Evolutionary conservation across 2,329 filamentous ascomycete species (phyloP).

Genomic region (Onygena corvina): DNA sequence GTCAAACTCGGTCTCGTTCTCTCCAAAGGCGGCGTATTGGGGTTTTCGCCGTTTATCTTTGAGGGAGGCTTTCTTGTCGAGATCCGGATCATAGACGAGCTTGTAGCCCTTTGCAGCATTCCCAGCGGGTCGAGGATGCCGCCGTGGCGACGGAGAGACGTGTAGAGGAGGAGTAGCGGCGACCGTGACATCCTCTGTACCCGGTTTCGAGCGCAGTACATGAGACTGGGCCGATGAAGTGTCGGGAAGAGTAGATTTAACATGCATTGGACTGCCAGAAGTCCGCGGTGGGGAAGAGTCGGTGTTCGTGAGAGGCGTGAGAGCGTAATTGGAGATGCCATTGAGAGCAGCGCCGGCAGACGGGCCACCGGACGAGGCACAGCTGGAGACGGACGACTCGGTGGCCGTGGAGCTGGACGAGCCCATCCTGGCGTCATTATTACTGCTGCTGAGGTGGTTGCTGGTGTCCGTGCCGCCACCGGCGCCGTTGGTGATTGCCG

Average conservation of each 20-base stretch:
- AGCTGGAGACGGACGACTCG: conserved; percentile 59
- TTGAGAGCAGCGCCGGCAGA: conserved; percentile 45
- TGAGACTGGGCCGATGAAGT: conserved; percentile 16
- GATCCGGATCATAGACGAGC: conserved; percentile 51
- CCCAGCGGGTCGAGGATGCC: conserved; percentile 40
- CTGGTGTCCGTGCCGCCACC: too few relatives aligned
- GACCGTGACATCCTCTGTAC: conserved; percentile 22
- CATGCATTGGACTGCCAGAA: conserved; percentile 41
- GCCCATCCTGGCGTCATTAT: conserved; percentile 47
- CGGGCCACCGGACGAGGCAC: conserved; percentile 35
- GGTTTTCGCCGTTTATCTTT: conserved; percentile 45
- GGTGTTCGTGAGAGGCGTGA: conserved; percentile 55
- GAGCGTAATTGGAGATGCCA: conserved; percentile 40
- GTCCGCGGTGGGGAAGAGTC: conserved; percentile 53
- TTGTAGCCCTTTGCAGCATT: conserved; percentile 47
- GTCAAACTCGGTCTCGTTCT: conserved; percentile 50
- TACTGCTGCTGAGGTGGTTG: too few relatives aligned
- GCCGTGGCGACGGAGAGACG: conserved; percentile 36
- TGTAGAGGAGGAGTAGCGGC: conserved; percentile 33
- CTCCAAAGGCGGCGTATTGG: conserved; percentile 42
- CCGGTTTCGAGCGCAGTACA: conserved; percentile 21
- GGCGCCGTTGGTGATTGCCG: conserved; percentile 1
- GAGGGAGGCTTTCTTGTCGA: conserved; percentile 45
- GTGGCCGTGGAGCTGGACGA: conserved; percentile 63
- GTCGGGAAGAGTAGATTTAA: conserved; percentile 23